Percentiles rank a stretch among this genome's conserved stretches.
Conservation (phyloP, 2,329 filamentous ascomycete genomes). For the Colletotrichum cuscutae region DNA sequence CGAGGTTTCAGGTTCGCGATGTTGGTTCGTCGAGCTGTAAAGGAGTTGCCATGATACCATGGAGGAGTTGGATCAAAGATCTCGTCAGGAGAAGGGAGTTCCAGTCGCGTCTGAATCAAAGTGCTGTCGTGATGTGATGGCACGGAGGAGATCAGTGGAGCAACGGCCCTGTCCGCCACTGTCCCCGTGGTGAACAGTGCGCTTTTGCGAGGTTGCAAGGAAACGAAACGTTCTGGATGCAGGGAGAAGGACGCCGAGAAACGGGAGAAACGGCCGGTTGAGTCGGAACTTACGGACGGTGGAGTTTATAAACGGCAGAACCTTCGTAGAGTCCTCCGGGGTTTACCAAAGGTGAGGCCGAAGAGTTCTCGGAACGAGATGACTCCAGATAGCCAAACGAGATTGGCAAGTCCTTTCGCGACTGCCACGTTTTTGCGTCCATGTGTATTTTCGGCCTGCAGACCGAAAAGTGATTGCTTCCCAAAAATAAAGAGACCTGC, state of each 20-base stretch:
- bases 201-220: slow-evolving; percentile 2
- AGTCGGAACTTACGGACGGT: neutral
- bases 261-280: slow-evolving; percentile 1
- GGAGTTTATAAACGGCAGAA: neutral
- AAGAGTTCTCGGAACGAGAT: neutral
- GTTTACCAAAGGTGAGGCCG: neutral
- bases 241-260: slow-evolving; percentile 16
- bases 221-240: slow-evolving; percentile 27
- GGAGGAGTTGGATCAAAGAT: neutral
- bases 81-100: slow-evolving; percentile 26
- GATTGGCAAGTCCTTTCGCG: neutral
- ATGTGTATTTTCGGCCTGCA: neutral
- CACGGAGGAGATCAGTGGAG: slow-evolving; percentile 17
- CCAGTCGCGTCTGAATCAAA: slow-evolving; percentile 28
- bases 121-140: slow-evolving; percentile 21
- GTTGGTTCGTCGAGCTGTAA: neutral
- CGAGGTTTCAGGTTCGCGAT: slow-evolving; percentile 24
- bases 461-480: neutral
- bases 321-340: neutral
- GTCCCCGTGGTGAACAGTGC: slow-evolving; percentile 18
- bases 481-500: slow-evolving; percentile 16
- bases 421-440: neutral
- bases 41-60: neutral
- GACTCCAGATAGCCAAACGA: neutral
- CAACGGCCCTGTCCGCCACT: neutral